Base-by-base conservation (phyloP, 2,329 filamentous ascomycete species). In the Fusarium palustre region DNA sequence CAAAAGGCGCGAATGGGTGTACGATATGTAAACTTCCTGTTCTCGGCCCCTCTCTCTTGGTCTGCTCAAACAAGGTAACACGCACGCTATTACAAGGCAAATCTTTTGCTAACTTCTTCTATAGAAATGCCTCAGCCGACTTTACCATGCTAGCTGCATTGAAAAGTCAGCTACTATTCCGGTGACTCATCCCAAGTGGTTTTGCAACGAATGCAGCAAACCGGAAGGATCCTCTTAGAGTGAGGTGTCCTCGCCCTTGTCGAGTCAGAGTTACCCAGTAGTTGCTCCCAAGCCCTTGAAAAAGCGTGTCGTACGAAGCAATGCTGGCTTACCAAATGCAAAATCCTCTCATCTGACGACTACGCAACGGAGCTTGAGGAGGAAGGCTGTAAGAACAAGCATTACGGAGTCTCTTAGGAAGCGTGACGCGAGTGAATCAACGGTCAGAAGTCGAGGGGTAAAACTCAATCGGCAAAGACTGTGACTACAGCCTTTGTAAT, bases 21-120 rank as follows among this genome's bases (percentile, higher is more conserved):
- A 77, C 76, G 3, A 71, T 83, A 16, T 88, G 86, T 65, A 81
- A 81, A 13, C 79, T 84, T 45, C 80, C 81, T 7, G 84, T 86
- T 24, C 76, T 83, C 24, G 84, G 84, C 3, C 81, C 84, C 5
- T 79, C 78, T 13, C 77, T 84, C 68, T 75, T 87, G 31, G 74
- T 86, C 28, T 88, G 86, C 72, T 77, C 80, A 7, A 86, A 86
- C 66, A 79, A 82, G 77, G 85, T 87, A 74, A 77, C 80, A 77
- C 22, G 25, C 8, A 30, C 15, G 28, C 22, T 31, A 10, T 46
- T 31, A 18, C 25, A n/a, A 39, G 34, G n/a, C 66, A 58, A 38
- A 30, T 36, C 18, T 22, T 45, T 20, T 59, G 33, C 66, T 76
- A 55, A 76, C 47, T 25, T n/a, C 22, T 28, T 10, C 43, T n/a